Conservation (phyloP, 345 rosid species). For the Hypericum perforatum region DNA sequence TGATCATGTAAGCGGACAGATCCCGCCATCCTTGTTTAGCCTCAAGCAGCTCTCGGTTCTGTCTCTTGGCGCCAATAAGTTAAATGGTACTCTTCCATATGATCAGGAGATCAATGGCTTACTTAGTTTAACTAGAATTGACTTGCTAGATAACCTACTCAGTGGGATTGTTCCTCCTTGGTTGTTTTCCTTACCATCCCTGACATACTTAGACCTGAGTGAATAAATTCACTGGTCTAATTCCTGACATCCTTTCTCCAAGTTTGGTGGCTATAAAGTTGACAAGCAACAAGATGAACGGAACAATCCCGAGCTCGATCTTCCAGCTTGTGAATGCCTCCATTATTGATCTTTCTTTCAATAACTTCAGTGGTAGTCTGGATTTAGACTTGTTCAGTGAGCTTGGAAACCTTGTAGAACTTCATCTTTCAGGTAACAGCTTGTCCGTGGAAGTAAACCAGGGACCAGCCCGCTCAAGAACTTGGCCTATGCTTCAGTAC, state of each 20-base stretch:
- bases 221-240: no score
- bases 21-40: background rate
- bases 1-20: no score
- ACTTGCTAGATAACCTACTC: no score
- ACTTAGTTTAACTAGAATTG: no score
- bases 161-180: no score
- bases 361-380: slow-evolving; percentile 15
- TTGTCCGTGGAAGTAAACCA: background rate
- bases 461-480: background rate
- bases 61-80: slow-evolving; percentile 5
- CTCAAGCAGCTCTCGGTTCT: slow-evolving; percentile 3
- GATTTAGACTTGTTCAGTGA: slow-evolving; percentile 12
- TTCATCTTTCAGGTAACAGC: slow-evolving; percentile 11
- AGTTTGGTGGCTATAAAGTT: background rate
- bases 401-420: background rate
- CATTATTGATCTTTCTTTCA: slow-evolving; percentile 8
- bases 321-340: slow-evolving; percentile 13
- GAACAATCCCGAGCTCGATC: slow-evolving; percentile 16
- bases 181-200: no score
- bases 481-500: background rate
- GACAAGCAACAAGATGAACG: slow-evolving; percentile 10
- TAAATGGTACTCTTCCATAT: slow-evolving; percentile 8
- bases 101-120: background rate
- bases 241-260: background rate
- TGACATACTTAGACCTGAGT: no score